phyloP scores from a whole-genome alignment of 2,329 filamentous ascomycete genomes.

The Xylaria sp. region DNA sequence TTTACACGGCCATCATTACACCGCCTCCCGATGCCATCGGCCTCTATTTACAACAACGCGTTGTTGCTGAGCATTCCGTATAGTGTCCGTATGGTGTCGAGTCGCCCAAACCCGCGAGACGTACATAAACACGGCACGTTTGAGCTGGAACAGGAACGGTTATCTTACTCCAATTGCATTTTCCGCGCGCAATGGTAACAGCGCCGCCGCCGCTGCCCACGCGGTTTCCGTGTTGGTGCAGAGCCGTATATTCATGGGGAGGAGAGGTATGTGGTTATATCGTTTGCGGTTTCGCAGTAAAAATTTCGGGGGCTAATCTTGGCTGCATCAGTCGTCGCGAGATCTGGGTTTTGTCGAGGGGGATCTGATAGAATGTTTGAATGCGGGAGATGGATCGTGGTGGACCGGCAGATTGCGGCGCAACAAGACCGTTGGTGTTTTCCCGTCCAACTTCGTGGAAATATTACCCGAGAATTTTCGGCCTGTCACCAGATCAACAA shows the following conservation, averaged over 20 bases:
- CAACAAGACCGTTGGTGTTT: conserved; percentile 87
- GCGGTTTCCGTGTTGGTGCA: conserved; percentile 88
- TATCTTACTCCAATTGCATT: conserved; percentile 7
- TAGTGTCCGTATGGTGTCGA: conserved; percentile 19
- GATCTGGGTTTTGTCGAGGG: conserved; percentile 97
- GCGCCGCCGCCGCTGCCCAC: conserved; percentile 67
- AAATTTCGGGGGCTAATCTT: conserved; percentile 21
- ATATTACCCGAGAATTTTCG: conserved; percentile 84
- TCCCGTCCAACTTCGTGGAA: conserved; percentile 97
- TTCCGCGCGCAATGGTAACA: conserved; percentile 51
- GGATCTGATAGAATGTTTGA: conserved; percentile 96
- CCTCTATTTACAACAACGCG: conserved; percentile 23
- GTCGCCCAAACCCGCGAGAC: conserved; percentile 10
- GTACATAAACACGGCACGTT: conserved; percentile 20
- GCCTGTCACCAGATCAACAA: conserved; percentile 66
- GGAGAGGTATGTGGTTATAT: conserved; percentile 64
- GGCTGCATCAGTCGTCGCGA: conserved; percentile 69
- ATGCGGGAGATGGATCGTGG: conserved; percentile 97
- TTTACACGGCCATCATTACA: conserved; percentile 21
- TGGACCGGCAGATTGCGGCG: conserved; percentile 93
- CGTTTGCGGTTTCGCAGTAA: neutral
- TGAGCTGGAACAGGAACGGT: conserved; percentile 19
- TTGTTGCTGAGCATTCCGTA: conserved; percentile 22
- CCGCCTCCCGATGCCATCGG: conserved; percentile 24
- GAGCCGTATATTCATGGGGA: conserved; percentile 90